Conservation (phyloP, 2,329 filamentous ascomycete genomes). For the Coccinonectria pachysandricola region DNA sequence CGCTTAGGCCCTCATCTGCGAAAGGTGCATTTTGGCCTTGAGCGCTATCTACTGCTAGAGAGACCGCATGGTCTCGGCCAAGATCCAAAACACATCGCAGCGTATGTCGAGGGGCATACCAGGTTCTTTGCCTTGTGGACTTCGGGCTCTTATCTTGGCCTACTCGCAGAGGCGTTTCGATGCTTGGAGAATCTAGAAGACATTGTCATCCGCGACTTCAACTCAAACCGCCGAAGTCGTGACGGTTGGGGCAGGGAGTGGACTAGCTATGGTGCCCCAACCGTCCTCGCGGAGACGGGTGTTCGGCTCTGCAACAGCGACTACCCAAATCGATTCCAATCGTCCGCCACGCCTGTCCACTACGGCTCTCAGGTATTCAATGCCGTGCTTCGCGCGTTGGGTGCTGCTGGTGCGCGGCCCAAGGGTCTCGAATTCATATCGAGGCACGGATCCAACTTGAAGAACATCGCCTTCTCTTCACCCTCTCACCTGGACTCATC, state of each 20-base stretch:
- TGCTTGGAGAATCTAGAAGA: slow-evolving; percentile 44
- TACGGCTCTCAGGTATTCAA: slow-evolving; percentile 28
- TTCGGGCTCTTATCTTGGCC: slow-evolving; percentile 37
- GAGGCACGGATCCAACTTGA: slow-evolving; percentile 21
- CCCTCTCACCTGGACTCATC: slow-evolving; percentile 26
- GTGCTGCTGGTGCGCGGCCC: slow-evolving; percentile 25
- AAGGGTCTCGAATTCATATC: slow-evolving; percentile 39
- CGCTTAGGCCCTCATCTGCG: slow-evolving; percentile 29
- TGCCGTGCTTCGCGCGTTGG: slow-evolving; percentile 32
- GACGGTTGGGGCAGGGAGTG: slow-evolving; percentile 35
- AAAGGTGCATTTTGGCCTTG: slow-evolving; percentile 24
- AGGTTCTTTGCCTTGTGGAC: slow-evolving; percentile 22
- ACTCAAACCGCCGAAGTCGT: slow-evolving; percentile 36
- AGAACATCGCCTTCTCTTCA: slow-evolving; percentile 36
- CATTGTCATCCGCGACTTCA: slow-evolving; percentile 50
- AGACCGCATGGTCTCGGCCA: slow-evolving; percentile 3
- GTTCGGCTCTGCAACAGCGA: slow-evolving; percentile 6
- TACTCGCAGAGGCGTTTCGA: slow-evolving; percentile 47
- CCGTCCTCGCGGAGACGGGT: slow-evolving; percentile 26
- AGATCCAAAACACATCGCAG: slow-evolving; percentile 5
- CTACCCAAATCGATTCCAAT: too few relatives aligned
- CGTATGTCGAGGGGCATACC: slow-evolving; percentile 11
- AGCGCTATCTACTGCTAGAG: slow-evolving; percentile 11
- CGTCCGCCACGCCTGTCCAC: neutral
- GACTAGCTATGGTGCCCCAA: slow-evolving; percentile 44